These are phyloP conservation scores for Phialophora expanda DNA, from an alignment of 2,329 filamentous ascomycete species.

Conservation along the genomic window DNA sequence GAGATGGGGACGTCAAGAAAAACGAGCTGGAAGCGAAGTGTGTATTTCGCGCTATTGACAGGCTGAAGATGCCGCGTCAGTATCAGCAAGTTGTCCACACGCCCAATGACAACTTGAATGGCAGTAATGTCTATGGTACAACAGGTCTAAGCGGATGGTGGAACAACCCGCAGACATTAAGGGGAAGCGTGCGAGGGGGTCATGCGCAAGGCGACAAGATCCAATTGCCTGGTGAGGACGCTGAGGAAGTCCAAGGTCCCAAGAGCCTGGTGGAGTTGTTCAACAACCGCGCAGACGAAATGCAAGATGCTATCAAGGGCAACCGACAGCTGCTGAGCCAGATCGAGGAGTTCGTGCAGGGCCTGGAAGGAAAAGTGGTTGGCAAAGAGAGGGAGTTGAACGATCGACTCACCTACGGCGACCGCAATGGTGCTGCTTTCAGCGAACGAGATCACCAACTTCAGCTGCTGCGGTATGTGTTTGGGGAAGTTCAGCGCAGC, in stretches of 20 bases:
- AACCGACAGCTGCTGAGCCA: conserved; percentile 66
- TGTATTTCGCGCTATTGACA: conserved; percentile 74
- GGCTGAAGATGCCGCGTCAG: conserved; percentile 70
- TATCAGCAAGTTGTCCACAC: conserved; percentile 61
- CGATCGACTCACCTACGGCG: conserved; percentile 64
- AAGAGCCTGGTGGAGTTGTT: conserved; percentile 69
- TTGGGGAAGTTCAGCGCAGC: conserved; percentile 69
- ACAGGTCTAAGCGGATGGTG: conserved; percentile 41
- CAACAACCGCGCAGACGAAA: conserved; percentile 66
- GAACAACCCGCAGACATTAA: conserved; percentile 41
- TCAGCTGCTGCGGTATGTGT: conserved; percentile 54
- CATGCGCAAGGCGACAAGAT: conserved; percentile 48
- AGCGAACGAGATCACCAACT: conserved; percentile 53
- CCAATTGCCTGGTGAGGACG: conserved; percentile 55
- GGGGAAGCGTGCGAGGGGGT: conserved; percentile 43
- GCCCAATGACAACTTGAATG: conserved; percentile 34
- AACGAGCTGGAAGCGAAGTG: conserved; percentile 74
- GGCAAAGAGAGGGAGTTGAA: conserved; percentile 50
- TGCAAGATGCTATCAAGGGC: conserved; percentile 61
- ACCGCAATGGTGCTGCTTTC: conserved; percentile 47
- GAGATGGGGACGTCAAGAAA: conserved; percentile 61
- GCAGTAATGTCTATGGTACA: conserved; percentile 33
- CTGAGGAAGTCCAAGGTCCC: conserved; percentile 53
- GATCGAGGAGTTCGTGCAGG: conserved; percentile 68
- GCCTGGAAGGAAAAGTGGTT: conserved; percentile 61